These are phyloP conservation scores for Leptodermis oblonga DNA, from an alignment of 257 asterid genomes.

Conservation along the genomic window DNA sequence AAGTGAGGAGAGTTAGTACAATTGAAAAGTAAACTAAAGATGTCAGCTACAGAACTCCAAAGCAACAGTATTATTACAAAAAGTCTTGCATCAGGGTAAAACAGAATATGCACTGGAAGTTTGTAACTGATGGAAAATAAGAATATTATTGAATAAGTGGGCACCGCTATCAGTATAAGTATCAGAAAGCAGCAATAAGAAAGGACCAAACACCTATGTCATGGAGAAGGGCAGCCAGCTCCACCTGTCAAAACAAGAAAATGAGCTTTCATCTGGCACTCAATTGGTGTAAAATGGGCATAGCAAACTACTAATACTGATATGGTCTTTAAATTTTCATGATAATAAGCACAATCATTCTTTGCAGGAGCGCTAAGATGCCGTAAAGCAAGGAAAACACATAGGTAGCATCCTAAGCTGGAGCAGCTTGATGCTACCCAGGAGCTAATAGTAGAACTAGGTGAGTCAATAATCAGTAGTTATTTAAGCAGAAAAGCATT, in stretches of 20 bases:
- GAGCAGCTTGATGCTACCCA: not conserved
- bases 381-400: not conserved
- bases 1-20: not conserved
- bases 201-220: slow-evolving; percentile 59
- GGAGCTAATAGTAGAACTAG: not conserved
- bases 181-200: slow-evolving; percentile 2
- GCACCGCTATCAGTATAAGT: not conserved
- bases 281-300: not conserved
- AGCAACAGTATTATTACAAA: not conserved
- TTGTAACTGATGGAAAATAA: not conserved
- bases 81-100: not conserved
- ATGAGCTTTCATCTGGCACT: not conserved
- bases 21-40: not conserved
- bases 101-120: not conserved
- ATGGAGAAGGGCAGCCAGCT: slow-evolving; percentile 94
- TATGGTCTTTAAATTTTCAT: not conserved
- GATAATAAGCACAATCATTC: not conserved
- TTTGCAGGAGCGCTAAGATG: not conserved
- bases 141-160: not conserved
- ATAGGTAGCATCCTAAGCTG: not conserved
- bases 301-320: no score
- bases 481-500: not conserved
- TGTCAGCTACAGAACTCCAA: not conserved
- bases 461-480: not conserved
- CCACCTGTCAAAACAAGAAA: slow-evolving; percentile 55